Evolutionary conservation across 2,329 filamentous ascomycete species (phyloP), one percentile per base, ranked within the genome.

Genomic region (Didymosphaeria variabile): DNA sequence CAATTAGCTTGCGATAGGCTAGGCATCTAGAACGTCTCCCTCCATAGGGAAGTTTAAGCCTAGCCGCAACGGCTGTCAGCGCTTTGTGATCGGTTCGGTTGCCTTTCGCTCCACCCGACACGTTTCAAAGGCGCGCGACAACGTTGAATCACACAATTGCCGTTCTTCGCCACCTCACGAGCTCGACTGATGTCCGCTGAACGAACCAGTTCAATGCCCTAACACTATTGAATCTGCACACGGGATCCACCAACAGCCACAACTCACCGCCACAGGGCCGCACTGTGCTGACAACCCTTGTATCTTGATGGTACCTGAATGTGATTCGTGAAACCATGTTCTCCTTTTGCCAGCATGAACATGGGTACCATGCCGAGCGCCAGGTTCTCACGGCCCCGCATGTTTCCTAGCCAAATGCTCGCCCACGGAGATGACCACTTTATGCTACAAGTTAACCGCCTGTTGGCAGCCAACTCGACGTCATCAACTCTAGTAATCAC

Each of bases 351-450:
- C 61, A 26, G 49, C 46, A 55, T 42, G 31, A 52, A 26, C 59
- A 58, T 54, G 40, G 61, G 60, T 31, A 51, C 52, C 49, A 60
- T 54, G 47, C 47, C 44, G 38, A 40, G 13, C 42, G 44, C 52
- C 59, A 34, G 46, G 58, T 49, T 58, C 34, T 46, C 46, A 54
- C 36, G 50, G 26, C 59, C 60, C 60, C 58, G 56, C 63, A 55
- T 58, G 59, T 62, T 61, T 64, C 19, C 46, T 54, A 26, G 57
- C 49, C 21, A 44, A 23, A 57, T 13, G 23, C 50, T 55, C 31
- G 23, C 36, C 54, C 32, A 55, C 64, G 71, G 70, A 72, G 60
- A 75, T 72, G 69, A 73, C 59, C 45, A 61, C 57, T 65, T 65
- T 44, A 72, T 74, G 71, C 71, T 65, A 60, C 60, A 23, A 57